Evolutionary conservation across 169 alveolate genomes (phyloP).

Genomic region (Cryptosporidium parvum): DNA sequence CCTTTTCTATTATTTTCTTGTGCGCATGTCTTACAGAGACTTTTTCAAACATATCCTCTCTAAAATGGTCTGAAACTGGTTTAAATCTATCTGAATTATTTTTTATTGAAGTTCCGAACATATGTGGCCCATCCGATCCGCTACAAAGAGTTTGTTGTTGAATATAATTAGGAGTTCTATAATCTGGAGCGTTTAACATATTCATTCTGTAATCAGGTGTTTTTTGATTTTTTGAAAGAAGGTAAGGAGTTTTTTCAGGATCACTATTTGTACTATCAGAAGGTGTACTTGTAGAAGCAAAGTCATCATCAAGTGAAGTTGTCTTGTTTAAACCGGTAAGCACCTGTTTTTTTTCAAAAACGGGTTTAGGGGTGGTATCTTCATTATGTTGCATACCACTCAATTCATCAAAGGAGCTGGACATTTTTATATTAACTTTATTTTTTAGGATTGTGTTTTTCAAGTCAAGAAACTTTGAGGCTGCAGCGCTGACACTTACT

Average conservation of each 20-base stretch:
- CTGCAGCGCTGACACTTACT: background rate
- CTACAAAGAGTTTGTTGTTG: constrained; percentile 47
- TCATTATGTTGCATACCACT: no score
- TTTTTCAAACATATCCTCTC: constrained; percentile 4
- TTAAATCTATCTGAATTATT: background rate
- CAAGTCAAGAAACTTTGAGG: constrained; percentile 34
- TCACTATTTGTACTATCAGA: constrained; percentile 24
- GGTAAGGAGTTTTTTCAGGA: constrained; percentile 20
- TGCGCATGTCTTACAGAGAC: constrained; percentile 24
- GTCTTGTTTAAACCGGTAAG: background rate
- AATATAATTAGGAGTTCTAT: constrained; percentile 57
- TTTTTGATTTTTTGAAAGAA: constrained; percentile 23
- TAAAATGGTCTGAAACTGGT: background rate
- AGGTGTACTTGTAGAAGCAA: background rate
- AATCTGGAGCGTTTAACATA: constrained; percentile 25
- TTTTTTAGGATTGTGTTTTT: constrained; percentile 27
- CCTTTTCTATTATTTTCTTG: constrained; percentile 7
- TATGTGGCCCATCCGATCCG: constrained; percentile 64
- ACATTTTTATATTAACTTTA: background rate
- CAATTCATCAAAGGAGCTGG: background rate
- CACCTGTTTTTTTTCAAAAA: background rate
- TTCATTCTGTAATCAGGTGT: constrained; percentile 56
- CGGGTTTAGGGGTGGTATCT: background rate
- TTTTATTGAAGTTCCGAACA: constrained; percentile 35
- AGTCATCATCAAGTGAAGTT: background rate